These are phyloP conservation scores for Macrophomina phaseolina DNA, from an alignment of 2,329 filamentous ascomycete species.

Conservation along the genomic window DNA sequence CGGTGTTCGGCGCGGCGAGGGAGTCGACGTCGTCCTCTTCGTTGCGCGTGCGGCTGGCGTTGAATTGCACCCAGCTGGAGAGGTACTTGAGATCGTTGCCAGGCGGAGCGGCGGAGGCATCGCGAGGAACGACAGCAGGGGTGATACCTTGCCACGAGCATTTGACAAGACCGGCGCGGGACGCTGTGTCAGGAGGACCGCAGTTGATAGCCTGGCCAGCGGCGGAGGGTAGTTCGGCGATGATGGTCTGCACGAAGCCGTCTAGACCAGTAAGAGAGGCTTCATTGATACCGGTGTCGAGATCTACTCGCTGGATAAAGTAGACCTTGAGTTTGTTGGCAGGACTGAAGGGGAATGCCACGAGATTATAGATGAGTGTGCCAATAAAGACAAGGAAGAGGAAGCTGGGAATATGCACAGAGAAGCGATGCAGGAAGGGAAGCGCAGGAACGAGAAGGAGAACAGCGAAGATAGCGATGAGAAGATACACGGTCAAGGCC, in stretches of 20 bases:
- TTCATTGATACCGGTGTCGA: conserved; percentile 71
- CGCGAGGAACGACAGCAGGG: conserved; percentile 64
- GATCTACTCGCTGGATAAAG: conserved; percentile 81
- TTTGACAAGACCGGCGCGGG: conserved; percentile 60
- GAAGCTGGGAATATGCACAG: conserved; percentile 79
- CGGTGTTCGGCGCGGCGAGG: conserved; percentile 47
- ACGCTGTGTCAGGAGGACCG: conserved; percentile 45
- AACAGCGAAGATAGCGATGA: conserved; percentile 70
- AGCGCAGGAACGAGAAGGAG: conserved; percentile 76
- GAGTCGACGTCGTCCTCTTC: conserved; percentile 2
- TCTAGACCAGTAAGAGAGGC: conserved; percentile 59
- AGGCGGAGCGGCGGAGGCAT: conserved; percentile 42
- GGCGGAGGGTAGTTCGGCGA: conserved; percentile 73
- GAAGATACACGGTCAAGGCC: conserved; percentile 72
- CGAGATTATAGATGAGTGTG: conserved; percentile 83
- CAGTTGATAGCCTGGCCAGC: conserved; percentile 60
- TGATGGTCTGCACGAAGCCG: conserved; percentile 57
- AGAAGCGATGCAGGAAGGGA: conserved; percentile 87
- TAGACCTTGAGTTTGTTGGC: conserved; percentile 83
- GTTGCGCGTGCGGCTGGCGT: conserved; percentile 52
- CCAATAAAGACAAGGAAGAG: conserved; percentile 74
- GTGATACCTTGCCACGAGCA: conserved; percentile 75
- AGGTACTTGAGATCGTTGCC: conserved; percentile 50
- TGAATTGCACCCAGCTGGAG: conserved; percentile 68
- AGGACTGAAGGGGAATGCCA: conserved; percentile 85